Evolutionary conservation across 1,284 basidiomycete species (phyloP), one percentile per base, ranked within the genome.

Genomic region (Megacollybia platyphylla): DNA sequence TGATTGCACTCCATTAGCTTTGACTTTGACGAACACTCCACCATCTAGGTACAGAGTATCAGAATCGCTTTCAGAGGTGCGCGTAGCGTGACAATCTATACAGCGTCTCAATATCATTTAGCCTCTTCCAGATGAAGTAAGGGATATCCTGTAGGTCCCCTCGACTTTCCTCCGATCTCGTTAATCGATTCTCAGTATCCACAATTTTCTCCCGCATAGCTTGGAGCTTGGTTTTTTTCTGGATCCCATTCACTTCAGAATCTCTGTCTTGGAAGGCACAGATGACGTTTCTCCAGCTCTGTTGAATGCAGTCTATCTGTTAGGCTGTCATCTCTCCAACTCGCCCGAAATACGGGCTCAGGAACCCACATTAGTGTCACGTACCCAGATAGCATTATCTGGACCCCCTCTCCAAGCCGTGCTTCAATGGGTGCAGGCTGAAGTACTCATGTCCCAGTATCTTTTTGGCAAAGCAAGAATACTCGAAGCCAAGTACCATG

Each of bases 391-490:
- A 2, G 63, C 61, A 50, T 51, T 60, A 28, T 52, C 60, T 41
- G 58, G 60, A 44, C 48, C 52, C 40, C 68, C 65, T 45, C 67
- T 66, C 11, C 57, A 62, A 32, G 63, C 60, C 34, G 58, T 74
- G 28, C 47, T 76, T 8, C 68, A 77, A 47, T 69, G 68, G 4
- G 57, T 79, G 4, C 76, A 79, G 51, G 70, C 77, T 2, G 68
- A 77, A 50, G 56, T 76, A 13, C 64, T 79, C 10, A 60, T 79
- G 18, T 59, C 70, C 2, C 63, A 66, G 48, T 79, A 76, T 52
- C 70, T 76, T 49, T 67, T 73, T 49, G 63, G 64, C 29, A 62
- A 54, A n/a, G 67, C 66, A 41, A 58, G 58, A 27, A 57, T 69
- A 42, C 54, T 71, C 36, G 64, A 68, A 48, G 69, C 66, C 4